Evolutionary conservation across 352 stramenopile genomes (phyloP), one percentile per base, ranked within the genome.

Genomic region (Thalassiosira sp.): DNA sequence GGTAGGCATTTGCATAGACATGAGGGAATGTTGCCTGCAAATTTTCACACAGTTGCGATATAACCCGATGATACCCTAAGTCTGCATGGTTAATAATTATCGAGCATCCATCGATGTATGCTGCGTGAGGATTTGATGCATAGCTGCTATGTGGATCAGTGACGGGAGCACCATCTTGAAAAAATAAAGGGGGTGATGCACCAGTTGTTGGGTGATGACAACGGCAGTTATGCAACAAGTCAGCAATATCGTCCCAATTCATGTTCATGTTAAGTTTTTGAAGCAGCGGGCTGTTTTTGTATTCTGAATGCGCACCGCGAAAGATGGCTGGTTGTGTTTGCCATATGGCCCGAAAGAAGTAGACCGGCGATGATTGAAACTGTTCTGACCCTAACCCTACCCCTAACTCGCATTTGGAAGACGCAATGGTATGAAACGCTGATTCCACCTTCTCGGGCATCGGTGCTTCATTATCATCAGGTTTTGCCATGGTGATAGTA

Each of bases 1-100:
- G 52, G 70, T 94, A 94, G 0, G 66, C 40, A 75, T 94, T 93
- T 10, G 72, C 79, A 66, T 93, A 92, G 5, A 77, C 81, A 72
- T 92, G 83, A 11, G 89, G 89, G 52, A 94, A 89, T 20, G 66
- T 73, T 31, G 79, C 37, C 77, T 91, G 82, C 31, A 93, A 81
- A 61, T 87, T 70, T 22, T 82, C 51, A 59, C 86, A 93, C 10
- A 92, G 46, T 20, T 62, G 28, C 18, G 82, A 76, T 28, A 90
- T 69, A 3, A 27, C 52, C 10, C 59, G 25, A 13, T 69, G 80
- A 25, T 82, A 43, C 22, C n/a, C n/a, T n/a, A 78, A 58, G 65
- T 93, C 88, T 3, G 72, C 76, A 75, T 91, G 88, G 76, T 93
- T 93, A 13, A 85, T 58, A 20, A 93, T 84, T 2, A 93, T 53